A percentile compares a stretch with the other conserved stretches of the same genome.
phyloP scores from a whole-genome alignment of 2,329 filamentous ascomycete species.

The Aureobasidium sp. region DNA sequence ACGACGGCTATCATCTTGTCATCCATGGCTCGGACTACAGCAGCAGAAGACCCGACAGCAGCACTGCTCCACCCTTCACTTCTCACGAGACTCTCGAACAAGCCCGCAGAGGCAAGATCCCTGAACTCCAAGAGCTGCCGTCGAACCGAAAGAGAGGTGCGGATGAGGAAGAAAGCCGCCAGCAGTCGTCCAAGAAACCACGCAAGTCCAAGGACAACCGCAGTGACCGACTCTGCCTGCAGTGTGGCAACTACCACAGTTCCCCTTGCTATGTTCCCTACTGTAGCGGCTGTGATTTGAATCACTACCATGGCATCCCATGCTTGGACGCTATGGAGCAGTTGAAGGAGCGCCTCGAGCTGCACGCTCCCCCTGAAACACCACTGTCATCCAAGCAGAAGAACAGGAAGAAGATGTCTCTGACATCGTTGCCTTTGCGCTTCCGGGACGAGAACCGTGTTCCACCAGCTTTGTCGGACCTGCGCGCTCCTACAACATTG shows the following conservation, averaged over 20 bases:
- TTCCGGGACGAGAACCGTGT: neutral
- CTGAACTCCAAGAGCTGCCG: neutral
- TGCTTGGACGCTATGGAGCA: neutral
- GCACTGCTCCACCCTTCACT: no score
- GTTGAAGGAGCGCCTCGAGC: neutral
- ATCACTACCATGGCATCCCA: neutral
- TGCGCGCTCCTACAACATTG: neutral
- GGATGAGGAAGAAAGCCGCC: neutral
- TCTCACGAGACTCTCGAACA: neutral
- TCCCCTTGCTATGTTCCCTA: neutral
- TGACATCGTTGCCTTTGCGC: neutral
- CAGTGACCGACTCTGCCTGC: neutral
- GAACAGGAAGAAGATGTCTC: neutral
- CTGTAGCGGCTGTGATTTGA: neutral
- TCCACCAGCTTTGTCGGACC: neutral
- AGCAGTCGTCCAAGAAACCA: neutral
- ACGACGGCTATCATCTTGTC: neutral
- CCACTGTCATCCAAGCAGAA: neutral
- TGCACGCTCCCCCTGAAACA: neutral
- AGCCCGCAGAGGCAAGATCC: neutral
- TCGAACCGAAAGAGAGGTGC: neutral
- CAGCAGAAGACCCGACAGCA: neutral
- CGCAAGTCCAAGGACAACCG: neutral
- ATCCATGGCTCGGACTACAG: neutral
- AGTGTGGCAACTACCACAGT: conserved; percentile 1